Base-by-base conservation (phyloP, 495 filamentous ascomycete species). In the Penicillium daleae region DNA sequence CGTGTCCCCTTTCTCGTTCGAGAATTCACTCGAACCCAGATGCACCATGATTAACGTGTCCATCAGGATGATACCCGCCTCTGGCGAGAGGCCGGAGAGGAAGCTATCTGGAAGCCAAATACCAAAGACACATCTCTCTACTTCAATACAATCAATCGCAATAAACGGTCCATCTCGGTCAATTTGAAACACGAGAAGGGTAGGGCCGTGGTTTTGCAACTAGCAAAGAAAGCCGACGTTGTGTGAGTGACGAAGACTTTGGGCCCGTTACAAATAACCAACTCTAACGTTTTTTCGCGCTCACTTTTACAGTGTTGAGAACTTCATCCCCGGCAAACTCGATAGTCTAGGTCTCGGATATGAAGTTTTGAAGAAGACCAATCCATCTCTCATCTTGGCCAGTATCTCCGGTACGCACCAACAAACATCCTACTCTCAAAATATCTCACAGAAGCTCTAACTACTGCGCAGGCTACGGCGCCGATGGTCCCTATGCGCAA, bases 241-340 rank as follows among this genome's bases (percentile, higher is more conserved):
- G 82, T 97, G 61, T 71, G 40, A 32, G 65, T 63, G 24, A 4
- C 6, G 15, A 51, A 5, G 3, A 0, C 10, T 3, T 13, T 42
- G 37, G 7, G 17, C 4, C 10, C 2, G 3, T 42, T 10, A 17
- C 42, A n/a, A 0, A 8, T 13, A 44, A 12, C 40, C 7, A 4
- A 4, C 40, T 44, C n/a, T 21, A 9, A 21, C 40, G 6, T 9
- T 8, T 1, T 1, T 19, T 0, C 44, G 10, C 2, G 24, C 19
- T n/a, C n/a, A n/a, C 29, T 21, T 44, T 2, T 1, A 21, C n/a
- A 71, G 68, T 0, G 93, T 97, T 1, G 93, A 97, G 70, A 97
- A 97, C 66, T 97, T 96, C 66, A 83, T 96, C 7, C 93, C 93
- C 0, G 89, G 90, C 1, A 85, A 90, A 9, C 81, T 96, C 40